A percentile compares a stretch with the other conserved stretches of the same genome.
These are phyloP conservation scores for Ceratobasidium sp. DNA, from an alignment of 1,284 basidiomycete species.

Conservation along the genomic window DNA sequence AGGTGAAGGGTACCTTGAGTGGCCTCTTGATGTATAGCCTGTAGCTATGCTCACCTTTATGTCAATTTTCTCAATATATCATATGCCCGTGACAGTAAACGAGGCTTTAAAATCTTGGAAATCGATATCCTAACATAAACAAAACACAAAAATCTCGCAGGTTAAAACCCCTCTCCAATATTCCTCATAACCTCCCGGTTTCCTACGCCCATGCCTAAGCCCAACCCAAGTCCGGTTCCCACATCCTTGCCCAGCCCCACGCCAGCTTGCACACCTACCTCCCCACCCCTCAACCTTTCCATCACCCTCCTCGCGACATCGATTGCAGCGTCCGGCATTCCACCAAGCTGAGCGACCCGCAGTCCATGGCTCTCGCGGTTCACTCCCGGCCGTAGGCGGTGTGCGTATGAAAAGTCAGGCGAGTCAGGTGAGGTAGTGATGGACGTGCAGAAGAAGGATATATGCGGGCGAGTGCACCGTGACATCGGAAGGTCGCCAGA, in stretches of 20 bases:
- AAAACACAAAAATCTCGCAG: not conserved
- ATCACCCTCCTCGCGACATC: constrained; percentile 70
- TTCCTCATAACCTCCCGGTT: constrained; percentile 22
- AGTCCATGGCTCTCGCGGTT: constrained; percentile 94
- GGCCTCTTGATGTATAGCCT: too few relatives aligned
- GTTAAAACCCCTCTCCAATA: constrained; percentile 34
- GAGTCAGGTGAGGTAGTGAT: constrained; percentile 35
- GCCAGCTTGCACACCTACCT: not conserved
- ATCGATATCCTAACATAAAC: too few relatives aligned
- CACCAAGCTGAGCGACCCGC: constrained; percentile 90
- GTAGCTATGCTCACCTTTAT: too few relatives aligned
- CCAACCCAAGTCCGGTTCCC: not conserved
- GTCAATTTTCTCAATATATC: too few relatives aligned
- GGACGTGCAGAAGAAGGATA: constrained; percentile 24
- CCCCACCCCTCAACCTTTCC: constrained; percentile 52
- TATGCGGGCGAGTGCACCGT: constrained; percentile 1
- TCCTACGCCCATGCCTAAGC: constrained; percentile 16
- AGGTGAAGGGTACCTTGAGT: too few relatives aligned
- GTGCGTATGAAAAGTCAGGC: constrained; percentile 85
- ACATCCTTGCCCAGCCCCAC: not conserved
- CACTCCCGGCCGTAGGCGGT: constrained; percentile 83
- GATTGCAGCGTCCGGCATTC: constrained; percentile 79
- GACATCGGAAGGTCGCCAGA: not conserved
- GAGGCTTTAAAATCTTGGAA: too few relatives aligned
- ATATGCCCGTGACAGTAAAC: too few relatives aligned